phyloP scores from a whole-genome alignment of 495 filamentous ascomycete species.

The Xylaria sp. region DNA sequence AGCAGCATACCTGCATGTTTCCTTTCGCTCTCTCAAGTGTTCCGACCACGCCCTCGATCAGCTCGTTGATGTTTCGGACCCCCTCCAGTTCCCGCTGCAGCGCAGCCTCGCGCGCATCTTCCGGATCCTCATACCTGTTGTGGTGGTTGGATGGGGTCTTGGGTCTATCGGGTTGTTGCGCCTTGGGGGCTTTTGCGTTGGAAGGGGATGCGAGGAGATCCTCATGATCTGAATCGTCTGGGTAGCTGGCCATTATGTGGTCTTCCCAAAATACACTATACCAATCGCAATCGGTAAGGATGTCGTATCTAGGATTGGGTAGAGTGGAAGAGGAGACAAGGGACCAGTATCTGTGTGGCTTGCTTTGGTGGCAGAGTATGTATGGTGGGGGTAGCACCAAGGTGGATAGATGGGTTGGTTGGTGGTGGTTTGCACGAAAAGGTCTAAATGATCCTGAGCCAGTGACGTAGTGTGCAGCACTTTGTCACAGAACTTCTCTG shows the following conservation, averaged over 20 bases:
- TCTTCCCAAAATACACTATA: neutral
- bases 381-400: neutral
- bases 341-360: neutral
- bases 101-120: constrained; percentile 74
- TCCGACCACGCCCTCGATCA: constrained; percentile 82
- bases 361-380: neutral
- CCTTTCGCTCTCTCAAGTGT: constrained; percentile 81
- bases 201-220: constrained; percentile 78
- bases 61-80: constrained; percentile 82
- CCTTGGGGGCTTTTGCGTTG: constrained; percentile 35
- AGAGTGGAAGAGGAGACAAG: constrained; percentile 2
- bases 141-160: constrained; percentile 57
- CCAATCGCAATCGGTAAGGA: neutral
- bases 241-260: constrained; percentile 51
- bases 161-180: constrained; percentile 38
- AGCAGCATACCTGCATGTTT: constrained; percentile 82
- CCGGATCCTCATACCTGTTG: constrained; percentile 63
- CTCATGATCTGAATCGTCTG: constrained; percentile 69
- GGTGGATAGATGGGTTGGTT: no score
- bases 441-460: neutral
- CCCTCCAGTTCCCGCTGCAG: constrained; percentile 80
- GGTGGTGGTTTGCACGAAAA: neutral
- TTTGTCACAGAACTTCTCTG: neutral
- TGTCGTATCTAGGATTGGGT: neutral
- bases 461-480: constrained; percentile 1